These are phyloP conservation scores for Ogataea nonfermentans DNA, from an alignment of 805 yeast species.

Conservation along the genomic window DNA sequence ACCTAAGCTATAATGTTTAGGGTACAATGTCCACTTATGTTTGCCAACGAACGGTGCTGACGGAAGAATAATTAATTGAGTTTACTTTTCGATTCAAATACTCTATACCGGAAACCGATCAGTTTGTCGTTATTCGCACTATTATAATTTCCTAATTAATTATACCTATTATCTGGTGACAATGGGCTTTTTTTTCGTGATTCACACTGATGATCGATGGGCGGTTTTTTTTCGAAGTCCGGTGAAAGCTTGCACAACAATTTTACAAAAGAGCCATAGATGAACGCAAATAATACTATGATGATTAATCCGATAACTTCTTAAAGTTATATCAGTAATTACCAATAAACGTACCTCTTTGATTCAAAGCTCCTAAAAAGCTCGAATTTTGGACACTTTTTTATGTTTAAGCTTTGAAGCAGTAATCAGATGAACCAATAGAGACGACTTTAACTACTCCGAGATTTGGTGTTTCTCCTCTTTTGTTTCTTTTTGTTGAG, in stretches of 20 bases:
- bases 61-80: background rate
- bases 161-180: constrained; percentile 8
- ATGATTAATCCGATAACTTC: no score
- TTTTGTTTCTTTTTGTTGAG: constrained; percentile 9
- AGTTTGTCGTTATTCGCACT: constrained; percentile 2
- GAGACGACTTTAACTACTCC: constrained; percentile 2
- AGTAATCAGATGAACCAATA: background rate
- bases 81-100: constrained; percentile 3
- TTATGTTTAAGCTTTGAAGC: no score
- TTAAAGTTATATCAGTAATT: no score
- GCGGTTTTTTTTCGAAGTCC: constrained; percentile 6
- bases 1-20: no score
- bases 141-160: constrained; percentile 2
- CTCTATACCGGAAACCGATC: constrained; percentile 9
- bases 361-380: no score
- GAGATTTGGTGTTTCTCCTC: constrained; percentile 4
- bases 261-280: background rate
- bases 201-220: background rate
- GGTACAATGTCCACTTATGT: background rate
- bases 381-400: no score
- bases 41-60: background rate
- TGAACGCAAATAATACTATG: no score
- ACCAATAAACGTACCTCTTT: no score
- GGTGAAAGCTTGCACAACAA: background rate
- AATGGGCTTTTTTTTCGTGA: constrained; percentile 5